Evolutionary conservation across 192 early-diverging fungal genomes (phyloP).

Genomic region (Jimgerdemannia flammicorona): DNA sequence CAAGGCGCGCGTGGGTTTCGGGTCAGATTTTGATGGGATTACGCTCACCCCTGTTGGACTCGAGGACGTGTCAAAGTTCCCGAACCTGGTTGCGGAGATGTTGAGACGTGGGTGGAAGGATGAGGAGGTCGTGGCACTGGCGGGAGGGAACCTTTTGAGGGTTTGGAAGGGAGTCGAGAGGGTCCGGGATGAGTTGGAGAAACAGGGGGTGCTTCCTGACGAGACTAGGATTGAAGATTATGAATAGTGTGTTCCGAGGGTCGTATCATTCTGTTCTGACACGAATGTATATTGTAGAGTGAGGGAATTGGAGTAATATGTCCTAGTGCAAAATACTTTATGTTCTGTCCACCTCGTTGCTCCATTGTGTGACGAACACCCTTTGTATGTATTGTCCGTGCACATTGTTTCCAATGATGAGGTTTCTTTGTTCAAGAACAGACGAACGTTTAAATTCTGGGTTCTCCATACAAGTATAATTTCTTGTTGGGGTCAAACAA

Average conservation of each 20-base stretch:
- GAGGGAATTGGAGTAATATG: too few species aligned
- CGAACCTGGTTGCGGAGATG: conserved; percentile 31
- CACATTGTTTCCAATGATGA: too few species aligned
- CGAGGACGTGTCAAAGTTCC: conserved; percentile 55
- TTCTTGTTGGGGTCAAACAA: too few species aligned
- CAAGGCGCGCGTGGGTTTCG: conserved; percentile 51
- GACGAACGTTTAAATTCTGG: too few species aligned
- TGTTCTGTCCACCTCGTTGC: too few species aligned
- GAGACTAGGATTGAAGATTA: conserved; percentile 17
- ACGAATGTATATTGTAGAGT: too few species aligned
- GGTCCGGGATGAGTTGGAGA: conserved; percentile 29
- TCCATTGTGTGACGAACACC: too few species aligned
- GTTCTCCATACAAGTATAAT: too few species aligned
- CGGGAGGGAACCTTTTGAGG: conserved; percentile 36
- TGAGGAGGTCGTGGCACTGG: conserved; percentile 31
- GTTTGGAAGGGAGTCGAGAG: conserved; percentile 33
- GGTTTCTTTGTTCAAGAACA: too few species aligned
- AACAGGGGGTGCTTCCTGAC: conserved; percentile 9
- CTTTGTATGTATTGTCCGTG: too few species aligned
- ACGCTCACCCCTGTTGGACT: conserved; percentile 39
- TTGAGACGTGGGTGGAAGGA: conserved; percentile 32
- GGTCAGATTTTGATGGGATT: conserved; percentile 64
- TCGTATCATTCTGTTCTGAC: too few species aligned
- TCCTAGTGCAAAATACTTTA: too few species aligned
- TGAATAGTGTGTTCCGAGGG: not conserved